Percentiles rank a stretch among this genome's conserved stretches.
These are phyloP conservation scores for Lotmaria passim DNA, from an alignment of 208 protist species.

Conservation along the genomic window DNA sequence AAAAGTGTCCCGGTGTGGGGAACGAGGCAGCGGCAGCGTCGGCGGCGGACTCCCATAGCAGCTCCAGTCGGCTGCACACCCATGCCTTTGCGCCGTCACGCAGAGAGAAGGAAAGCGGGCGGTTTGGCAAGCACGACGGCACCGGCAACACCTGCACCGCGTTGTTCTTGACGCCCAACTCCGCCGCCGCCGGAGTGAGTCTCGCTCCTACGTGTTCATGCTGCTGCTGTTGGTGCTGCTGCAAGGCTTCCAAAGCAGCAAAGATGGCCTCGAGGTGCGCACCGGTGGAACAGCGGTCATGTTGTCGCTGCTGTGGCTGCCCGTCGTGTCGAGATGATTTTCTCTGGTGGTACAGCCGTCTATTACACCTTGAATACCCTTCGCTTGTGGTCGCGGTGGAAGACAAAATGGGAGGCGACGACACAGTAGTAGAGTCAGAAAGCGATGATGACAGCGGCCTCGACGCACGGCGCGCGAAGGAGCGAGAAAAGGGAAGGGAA, in stretches of 20 bases:
- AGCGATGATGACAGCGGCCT: not conserved
- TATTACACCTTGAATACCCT: no score
- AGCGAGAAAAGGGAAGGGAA: not conserved
- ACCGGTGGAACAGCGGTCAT: no score
- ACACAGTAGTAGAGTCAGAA: no score
- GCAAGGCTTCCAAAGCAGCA: slow-evolving; percentile 2
- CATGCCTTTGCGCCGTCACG: slow-evolving; percentile 23
- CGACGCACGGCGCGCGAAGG: not conserved
- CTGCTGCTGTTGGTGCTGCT: no score
- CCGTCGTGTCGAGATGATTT: not conserved
- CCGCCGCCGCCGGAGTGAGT: no score
- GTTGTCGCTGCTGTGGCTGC: not conserved
- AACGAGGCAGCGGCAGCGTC: not conserved
- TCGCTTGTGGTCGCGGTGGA: not conserved
- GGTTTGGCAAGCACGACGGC: not conserved
- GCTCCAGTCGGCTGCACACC: slow-evolving; percentile 33
- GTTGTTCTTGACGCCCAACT: no score
- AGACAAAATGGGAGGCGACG: not conserved
- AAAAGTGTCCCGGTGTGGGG: not conserved
- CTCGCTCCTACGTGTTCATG: no score
- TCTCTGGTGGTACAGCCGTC: not conserved
- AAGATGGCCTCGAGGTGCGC: slow-evolving; percentile 1
- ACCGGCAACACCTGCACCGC: not conserved
- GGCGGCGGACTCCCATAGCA: slow-evolving; percentile 15
- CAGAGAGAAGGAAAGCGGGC: not conserved